These are phyloP conservation scores for Ramularia collo-cygni DNA, from an alignment of 2,329 filamentous ascomycete species.

Conservation along the genomic window DNA sequence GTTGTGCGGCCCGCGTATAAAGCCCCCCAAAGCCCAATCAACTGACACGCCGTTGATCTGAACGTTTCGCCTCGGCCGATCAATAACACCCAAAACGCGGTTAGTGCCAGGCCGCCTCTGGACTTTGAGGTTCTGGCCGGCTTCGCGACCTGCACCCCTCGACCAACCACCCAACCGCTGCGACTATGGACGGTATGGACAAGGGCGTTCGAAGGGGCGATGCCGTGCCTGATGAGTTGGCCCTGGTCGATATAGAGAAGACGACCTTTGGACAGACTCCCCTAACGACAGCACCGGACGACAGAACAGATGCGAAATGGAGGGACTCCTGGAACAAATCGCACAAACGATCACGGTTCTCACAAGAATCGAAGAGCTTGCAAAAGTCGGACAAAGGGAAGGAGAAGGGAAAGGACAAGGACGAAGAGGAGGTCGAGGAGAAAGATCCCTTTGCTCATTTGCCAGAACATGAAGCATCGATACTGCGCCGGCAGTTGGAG, in stretches of 20 bases:
- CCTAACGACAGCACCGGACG: constrained; percentile 23
- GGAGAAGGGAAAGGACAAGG: constrained; percentile 15
- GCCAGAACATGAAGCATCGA: constrained; percentile 31
- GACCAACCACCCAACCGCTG: too few relatives aligned
- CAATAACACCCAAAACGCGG: not conserved
- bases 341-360: not conserved
- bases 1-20: too few relatives aligned
- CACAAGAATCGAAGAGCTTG: constrained; percentile 2
- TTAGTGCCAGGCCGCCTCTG: not conserved
- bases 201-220: constrained; percentile 13
- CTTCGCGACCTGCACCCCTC: too few relatives aligned
- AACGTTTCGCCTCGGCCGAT: not conserved
- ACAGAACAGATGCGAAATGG: constrained; percentile 20
- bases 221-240: constrained; percentile 16
- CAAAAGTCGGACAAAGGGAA: constrained; percentile 16
- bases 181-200: too few relatives aligned
- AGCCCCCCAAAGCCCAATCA: not conserved
- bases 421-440: constrained; percentile 19
- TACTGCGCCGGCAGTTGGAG: constrained; percentile 34
- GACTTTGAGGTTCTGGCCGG: too few relatives aligned
- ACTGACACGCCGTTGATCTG: not conserved
- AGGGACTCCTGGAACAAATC: not conserved
- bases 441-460: constrained; percentile 32
- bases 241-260: constrained; percentile 25
- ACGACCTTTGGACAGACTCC: constrained; percentile 25